These are phyloP conservation scores for Cladosporium sp. DNA, from an alignment of 2,329 filamentous ascomycete species.

Conservation along the genomic window DNA sequence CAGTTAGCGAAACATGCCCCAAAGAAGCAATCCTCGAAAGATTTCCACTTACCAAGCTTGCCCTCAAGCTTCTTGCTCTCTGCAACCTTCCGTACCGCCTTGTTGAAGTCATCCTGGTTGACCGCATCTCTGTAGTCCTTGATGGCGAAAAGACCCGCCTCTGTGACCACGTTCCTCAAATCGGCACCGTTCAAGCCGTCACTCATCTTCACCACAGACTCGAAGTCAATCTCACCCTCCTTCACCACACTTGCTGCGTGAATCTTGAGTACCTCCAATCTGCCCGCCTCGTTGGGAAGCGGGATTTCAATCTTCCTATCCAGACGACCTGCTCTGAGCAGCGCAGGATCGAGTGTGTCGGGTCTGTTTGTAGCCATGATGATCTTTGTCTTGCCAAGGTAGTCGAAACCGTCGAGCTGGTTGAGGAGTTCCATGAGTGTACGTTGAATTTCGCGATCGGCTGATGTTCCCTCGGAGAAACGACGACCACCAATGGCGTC, in stretches of 20 bases:
- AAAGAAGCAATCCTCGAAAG: not conserved
- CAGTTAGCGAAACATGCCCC: not conserved
- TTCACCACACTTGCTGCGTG: constrained; percentile 82
- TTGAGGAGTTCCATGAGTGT: constrained; percentile 98
- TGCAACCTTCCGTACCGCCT: constrained; percentile 94
- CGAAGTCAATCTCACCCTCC: constrained; percentile 96
- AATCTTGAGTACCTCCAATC: constrained; percentile 97
- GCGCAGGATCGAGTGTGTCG: constrained; percentile 89
- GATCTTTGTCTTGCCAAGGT: constrained; percentile 98
- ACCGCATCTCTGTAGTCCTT: constrained; percentile 96
- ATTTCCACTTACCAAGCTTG: constrained; percentile 59
- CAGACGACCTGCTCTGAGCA: constrained; percentile 87
- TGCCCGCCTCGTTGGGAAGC: constrained; percentile 92
- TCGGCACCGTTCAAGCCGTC: constrained; percentile 97
- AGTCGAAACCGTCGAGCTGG: constrained; percentile 98
- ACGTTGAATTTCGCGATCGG: constrained; percentile 96
- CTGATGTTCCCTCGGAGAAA: constrained; percentile 96
- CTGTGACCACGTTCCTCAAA: constrained; percentile 94
- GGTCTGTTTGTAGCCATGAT: constrained; percentile 99
- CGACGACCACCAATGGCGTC: constrained; percentile 95
- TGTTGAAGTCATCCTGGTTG: constrained; percentile 99
- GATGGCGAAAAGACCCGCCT: constrained; percentile 96
- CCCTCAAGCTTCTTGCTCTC: constrained; percentile 98
- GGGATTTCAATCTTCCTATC: constrained; percentile 98
- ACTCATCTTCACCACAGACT: constrained; percentile 99